Evolutionary conservation across 1,284 basidiomycete species (phyloP), one percentile per base, ranked within the genome.

Genomic region (Malassezia obtusa): DNA sequence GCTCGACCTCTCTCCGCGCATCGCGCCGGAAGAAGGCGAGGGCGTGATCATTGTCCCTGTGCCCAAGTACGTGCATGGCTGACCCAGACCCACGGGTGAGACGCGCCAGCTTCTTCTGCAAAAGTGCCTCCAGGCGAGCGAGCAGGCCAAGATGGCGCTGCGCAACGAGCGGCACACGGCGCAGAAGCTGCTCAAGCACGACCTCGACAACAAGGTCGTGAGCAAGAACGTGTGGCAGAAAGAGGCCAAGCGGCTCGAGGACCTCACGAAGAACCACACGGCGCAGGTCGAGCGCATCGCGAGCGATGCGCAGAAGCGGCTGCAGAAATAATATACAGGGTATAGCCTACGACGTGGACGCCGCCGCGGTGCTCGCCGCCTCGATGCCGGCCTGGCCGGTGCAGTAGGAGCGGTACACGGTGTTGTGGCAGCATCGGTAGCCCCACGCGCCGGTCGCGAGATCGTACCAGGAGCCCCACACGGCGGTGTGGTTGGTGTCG

Each of bases 381-480:
- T 83, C 81, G 58, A 87, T 94, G 52, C 88, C 91, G 9, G 85
- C 89, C 71, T 82, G 74, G 1, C 91, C 91, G 26, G 91, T 85
- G 74, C 92, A 98, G 74, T 98, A 98, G 9, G 89, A 91, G 43
- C 87, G 79, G 67, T 89, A 85, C 41, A 91, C 77, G 58, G 52
- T 79, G 10, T 88, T 90, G 73, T 94, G 90, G 72, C 94, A 99
- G 76, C 94, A 99, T 26, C 81, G 84, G 75, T 86, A 98, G 41
- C 94, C 94, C 94, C 94, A 98, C 53, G 78, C 75, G 10, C 83
- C 82, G 1, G 80, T 78, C 7, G 80, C 78, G 11, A 79, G 62
- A 66, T 88, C 84, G 75, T 87, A 96, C 84, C 84, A 98, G 30
- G 92, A 96, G 25, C 94, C 94, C 91, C 91, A 99, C 8, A 96